Base-by-base conservation (phyloP, 441 rosid species). In the Populus hybrid region DNA sequence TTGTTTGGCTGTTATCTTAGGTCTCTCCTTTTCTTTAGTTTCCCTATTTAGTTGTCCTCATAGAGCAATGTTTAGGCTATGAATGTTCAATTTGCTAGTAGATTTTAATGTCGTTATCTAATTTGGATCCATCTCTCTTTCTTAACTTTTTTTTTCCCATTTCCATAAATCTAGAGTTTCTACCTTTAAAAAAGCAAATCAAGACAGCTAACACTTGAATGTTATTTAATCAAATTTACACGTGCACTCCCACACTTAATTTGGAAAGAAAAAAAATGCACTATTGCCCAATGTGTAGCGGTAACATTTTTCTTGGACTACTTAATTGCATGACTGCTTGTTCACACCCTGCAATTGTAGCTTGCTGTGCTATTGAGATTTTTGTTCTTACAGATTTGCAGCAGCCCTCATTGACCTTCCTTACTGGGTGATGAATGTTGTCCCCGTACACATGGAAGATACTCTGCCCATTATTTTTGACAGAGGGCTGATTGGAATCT, bases 341-440 rank as follows among this genome's bases (percentile, higher is more conserved):
- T 4, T 46, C 57, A 46, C 7, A 46, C 57, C 57, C 57, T 46
- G 19, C 18, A 46, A 46, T 46, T 46, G 57, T 14, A 46, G 18
- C 57, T 46, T 46, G 57, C 57, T 12, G 57, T 46, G 57, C 9
- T 8, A 2, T n/a, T 4, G 21, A 36, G 26, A 65, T 75, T 46
- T 64, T 63, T 59, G 67, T 71, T 75, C 71, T 59, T 19, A 70
- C 83, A 95, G 98, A 75, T 93, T 95, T 69, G 96, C 96, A 5
- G 94, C 94, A 23, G 94, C 97, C 34, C 90, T 95, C 2, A 83
- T 85, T 46, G 88, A 86, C 75, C 84, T 53, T 79, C 95, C 93
- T 11, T 78, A 88, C 18, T 95, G 98, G 99, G 98, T 92, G 72
- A 90, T 95, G 96, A 95, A 95, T 81, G 90, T 95, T 26, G 82